Evolutionary conservation across 2,329 filamentous ascomycete genomes (phyloP).

Genomic region (Orbilia javanica): DNA sequence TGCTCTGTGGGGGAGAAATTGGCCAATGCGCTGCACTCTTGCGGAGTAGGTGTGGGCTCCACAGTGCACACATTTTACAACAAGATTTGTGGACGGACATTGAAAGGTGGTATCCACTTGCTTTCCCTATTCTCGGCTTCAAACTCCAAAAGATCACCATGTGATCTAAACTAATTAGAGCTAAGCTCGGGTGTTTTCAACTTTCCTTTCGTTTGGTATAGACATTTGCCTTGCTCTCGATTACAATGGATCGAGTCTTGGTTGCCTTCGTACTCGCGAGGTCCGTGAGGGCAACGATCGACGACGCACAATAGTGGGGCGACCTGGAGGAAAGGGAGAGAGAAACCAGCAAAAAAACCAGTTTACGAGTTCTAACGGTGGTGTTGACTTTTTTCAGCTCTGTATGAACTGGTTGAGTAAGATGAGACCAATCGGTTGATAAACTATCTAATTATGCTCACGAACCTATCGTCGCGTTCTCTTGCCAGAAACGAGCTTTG

Average conservation of each 20-base stretch:
- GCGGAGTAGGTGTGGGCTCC: conserved; percentile 3
- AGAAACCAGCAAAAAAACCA: conserved; percentile 24
- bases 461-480: neutral
- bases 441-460: neutral
- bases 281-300: conserved; percentile 48
- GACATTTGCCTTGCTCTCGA: neutral
- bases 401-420: neutral
- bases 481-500: conserved; percentile 5
- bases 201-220: conserved; percentile 6
- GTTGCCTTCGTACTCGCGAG: conserved; percentile 16
- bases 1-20: conserved; percentile 4
- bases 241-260: conserved; percentile 16
- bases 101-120: neutral
- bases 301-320: conserved; percentile 56
- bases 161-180: conserved; percentile 47
- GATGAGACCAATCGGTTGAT: neutral
- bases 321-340: conserved; percentile 11
- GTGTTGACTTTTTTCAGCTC: conserved; percentile 5
- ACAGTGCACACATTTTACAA: conserved; percentile 30
- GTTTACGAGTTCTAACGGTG: conserved; percentile 24
- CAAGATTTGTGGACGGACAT: conserved; percentile 5
- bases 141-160: conserved; percentile 30
- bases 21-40: conserved; percentile 27
- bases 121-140: conserved; percentile 29
- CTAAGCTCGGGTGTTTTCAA: conserved; percentile 33